Base-by-base conservation (phyloP, 257 asterid genomes). In the Eustoma russellianum region DNA sequence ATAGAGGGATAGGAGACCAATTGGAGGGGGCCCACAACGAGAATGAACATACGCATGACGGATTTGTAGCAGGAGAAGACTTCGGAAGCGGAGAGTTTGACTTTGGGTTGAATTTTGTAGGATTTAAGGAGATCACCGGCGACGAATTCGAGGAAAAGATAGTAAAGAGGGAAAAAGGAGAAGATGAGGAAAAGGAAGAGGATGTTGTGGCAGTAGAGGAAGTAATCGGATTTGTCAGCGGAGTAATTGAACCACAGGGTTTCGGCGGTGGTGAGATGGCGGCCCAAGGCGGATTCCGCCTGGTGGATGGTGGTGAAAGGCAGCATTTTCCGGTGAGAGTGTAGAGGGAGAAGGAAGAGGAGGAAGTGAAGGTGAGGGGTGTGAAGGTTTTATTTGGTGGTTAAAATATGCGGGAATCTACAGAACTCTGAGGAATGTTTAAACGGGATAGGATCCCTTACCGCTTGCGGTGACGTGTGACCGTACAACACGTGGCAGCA, bases 1-100 rank as follows among this genome's bases (percentile, higher is more conserved):
- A 91, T 30, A 30, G 88, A 70, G 19, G 98, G 98, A 52, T 77
- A 91, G 9, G 97, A 87, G 30, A 87, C 86, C 55, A 87, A 92
- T 11, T 91, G 97, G 8, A 87, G 94, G 9, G 98, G 98, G 5
- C 98, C 96, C 7, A 91, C 97, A 11, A 87, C 76, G 19, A 91
- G 73, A 65, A 84, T 61, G 75, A 91, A 91, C 83, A 70, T 78
- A 63, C 90, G 84, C 97, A 91, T 87, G 47, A 91, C 98, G 6
- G 92, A 73, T 68, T 79, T 81, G 74, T 87, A 91, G 72, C 98
- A 91, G 45, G 55, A 54, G 63, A 87, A 56, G 10, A 72, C 48
- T 13, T 91, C 97, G 9, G 86, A 67, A 7, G 77, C 52, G 1
- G 94, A 60, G 61, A 84, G 85, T 16, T 64, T 74, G 50, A 85